Conservation (phyloP, 805 yeast genomes). For the Ogataea kodamae region DNA sequence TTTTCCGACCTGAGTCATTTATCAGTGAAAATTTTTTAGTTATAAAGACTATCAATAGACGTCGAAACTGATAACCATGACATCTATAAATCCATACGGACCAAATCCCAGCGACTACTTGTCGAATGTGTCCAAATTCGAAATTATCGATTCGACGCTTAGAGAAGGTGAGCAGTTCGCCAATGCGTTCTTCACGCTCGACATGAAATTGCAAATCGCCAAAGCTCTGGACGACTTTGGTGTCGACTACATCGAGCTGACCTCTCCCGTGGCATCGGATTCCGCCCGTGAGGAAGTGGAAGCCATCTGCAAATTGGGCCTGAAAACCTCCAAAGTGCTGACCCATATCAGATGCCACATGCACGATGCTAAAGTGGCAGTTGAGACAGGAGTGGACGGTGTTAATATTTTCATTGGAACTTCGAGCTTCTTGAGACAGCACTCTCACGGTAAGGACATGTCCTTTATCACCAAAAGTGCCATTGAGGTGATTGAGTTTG, state of each 20-base stretch:
- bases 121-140: slow-evolving; percentile 84
- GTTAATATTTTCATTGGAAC: slow-evolving; percentile 98
- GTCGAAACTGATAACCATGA: slow-evolving; percentile 6
- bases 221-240: slow-evolving; percentile 97
- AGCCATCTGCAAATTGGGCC: slow-evolving; percentile 95
- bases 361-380: slow-evolving; percentile 98
- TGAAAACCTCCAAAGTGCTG: slow-evolving; percentile 80
- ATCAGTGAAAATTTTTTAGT: slow-evolving; percentile 17
- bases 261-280: slow-evolving; percentile 97
- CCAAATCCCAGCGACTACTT: slow-evolving; percentile 91
- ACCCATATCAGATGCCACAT: slow-evolving; percentile 98
- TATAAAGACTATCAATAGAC: slow-evolving; percentile 4
- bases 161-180: slow-evolving; percentile 99
- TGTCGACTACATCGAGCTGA: slow-evolving; percentile 94
- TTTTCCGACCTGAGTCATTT: slow-evolving; percentile 9
- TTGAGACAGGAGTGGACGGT: slow-evolving; percentile 98
- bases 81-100: slow-evolving; percentile 76
- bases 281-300: slow-evolving; percentile 93
- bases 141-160: slow-evolving; percentile 90
- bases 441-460: slow-evolving; percentile 98
- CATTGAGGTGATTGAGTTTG: slow-evolving; percentile 94
- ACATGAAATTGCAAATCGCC: slow-evolving; percentile 94
- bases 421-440: slow-evolving; percentile 89
- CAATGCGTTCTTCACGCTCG: slow-evolving; percentile 91
- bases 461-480: slow-evolving; percentile 94